A percentile compares a stretch with the other conserved stretches of the same genome.
These are phyloP conservation scores for Dactylellina drechsleri DNA, from an alignment of 2,329 filamentous ascomycete genomes.

Conservation along the genomic window DNA sequence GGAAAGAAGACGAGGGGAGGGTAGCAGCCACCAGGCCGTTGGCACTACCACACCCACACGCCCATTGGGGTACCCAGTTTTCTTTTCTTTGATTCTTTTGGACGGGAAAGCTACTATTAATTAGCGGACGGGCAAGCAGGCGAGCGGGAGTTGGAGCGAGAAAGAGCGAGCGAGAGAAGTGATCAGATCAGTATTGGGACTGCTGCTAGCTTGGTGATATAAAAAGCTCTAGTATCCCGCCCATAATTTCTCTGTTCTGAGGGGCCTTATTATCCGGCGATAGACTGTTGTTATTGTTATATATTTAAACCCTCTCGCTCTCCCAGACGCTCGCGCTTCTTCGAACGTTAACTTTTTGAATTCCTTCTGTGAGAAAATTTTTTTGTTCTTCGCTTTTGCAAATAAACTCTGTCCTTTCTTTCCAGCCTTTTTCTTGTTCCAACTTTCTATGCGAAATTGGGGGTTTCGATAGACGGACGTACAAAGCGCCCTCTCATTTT, in stretches of 20 bases:
- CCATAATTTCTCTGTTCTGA: conserved; percentile 17
- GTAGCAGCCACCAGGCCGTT: background rate
- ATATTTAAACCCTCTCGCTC: conserved; percentile 16
- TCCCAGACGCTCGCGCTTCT: conserved; percentile 19
- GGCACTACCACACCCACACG: conserved; percentile 13
- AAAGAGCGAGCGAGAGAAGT: background rate
- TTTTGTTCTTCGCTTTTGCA: conserved; percentile 26
- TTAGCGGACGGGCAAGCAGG: background rate
- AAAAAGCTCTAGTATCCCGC: conserved; percentile 39
- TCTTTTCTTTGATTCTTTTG: background rate
- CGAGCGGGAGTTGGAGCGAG: background rate
- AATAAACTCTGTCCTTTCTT: conserved; percentile 47
- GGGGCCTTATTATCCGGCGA: conserved; percentile 40
- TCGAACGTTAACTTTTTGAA: conserved; percentile 10
- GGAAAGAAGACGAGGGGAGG: conserved; percentile 17
- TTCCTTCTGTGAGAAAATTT: background rate
- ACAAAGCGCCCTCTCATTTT: background rate
- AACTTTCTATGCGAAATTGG: background rate
- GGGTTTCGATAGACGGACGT: conserved; percentile 1
- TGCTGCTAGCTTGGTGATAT: conserved; percentile 11
- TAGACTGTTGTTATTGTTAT: too few species aligned
- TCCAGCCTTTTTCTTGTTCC: conserved; percentile 11
- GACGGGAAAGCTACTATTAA: background rate
- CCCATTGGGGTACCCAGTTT: background rate
- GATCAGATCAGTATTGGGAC: background rate